Evolutionary conservation across 257 asterid genomes (phyloP), one percentile per base, ranked within the genome.

Genomic region (Capsicum rhomboideum): DNA sequence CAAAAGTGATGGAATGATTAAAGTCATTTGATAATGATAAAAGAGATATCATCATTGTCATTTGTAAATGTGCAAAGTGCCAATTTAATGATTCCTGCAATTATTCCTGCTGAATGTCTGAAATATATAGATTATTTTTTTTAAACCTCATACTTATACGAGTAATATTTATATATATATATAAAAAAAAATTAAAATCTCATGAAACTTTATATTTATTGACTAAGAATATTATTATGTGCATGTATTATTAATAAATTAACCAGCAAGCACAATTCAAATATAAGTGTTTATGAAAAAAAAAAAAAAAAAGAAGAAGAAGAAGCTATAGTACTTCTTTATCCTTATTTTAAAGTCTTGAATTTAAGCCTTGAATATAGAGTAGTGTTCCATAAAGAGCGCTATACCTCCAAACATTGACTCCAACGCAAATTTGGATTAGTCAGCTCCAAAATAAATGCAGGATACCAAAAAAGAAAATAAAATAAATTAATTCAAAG

Each of bases 1-100:
- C 2, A 40, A 87, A 88, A 52, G 89, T 79, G 85, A 74, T 81
- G 89, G 83, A 87, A 91, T 90, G 90, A 92, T 92, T 87, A 86
- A 78, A 80, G 79, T 85, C 52, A 55, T 87, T 89, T 75, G 86
- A 87, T 82, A 87, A 72, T 55, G 82, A 84, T 80, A 88, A 88
- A 49, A 87, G 88, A 42, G 72, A 74, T 59, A 87, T 12, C 82
- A 83, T 75, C 71, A 85, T 83, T 82, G 64, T 72, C 87, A 56
- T 71, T 34, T 86, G 89, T 90, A 75, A 82, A 79, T 75, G 61
- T 28, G 87, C 40, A 44, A 63, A 67, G 52, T 84, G 78, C 79
- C 52, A 59, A 37, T 40, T 82, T 89, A 88, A 49, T 44, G 82
- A 85, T 87, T 83, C 85, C 84, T 84, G 86, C 92, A 84, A 79